phyloP scores from a whole-genome alignment of 768 basidiomycete species.

The Amanita jacksonii region DNA sequence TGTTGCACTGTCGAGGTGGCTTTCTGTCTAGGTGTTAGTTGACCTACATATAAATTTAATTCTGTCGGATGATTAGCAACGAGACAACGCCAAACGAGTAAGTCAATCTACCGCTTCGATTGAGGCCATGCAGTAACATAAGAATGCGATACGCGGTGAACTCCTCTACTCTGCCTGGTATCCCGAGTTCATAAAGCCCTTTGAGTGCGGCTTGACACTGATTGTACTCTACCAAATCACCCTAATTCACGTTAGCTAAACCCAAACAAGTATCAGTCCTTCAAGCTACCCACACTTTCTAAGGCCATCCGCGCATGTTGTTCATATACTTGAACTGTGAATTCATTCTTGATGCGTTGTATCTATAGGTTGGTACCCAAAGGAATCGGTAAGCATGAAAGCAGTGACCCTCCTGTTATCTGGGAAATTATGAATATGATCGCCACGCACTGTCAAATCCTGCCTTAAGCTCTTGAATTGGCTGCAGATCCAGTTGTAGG shows the following conservation, averaged over 20 bases:
- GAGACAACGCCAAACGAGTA: background rate
- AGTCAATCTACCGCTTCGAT: slow-evolving; percentile 74
- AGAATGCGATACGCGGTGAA: slow-evolving; percentile 97
- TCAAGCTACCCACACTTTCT: slow-evolving; percentile 52
- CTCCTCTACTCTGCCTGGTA: slow-evolving; percentile 89
- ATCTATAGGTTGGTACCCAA: slow-evolving; percentile 45
- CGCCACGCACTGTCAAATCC: slow-evolving; percentile 81
- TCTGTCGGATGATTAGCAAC: slow-evolving; percentile 37
- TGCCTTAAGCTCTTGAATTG: slow-evolving; percentile 98
- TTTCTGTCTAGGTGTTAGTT: slow-evolving; percentile 92
- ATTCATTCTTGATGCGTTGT: slow-evolving; percentile 97
- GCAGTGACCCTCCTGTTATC: background rate
- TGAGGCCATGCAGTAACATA: slow-evolving; percentile 89
- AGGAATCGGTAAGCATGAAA: slow-evolving; percentile 8
- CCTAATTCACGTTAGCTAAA: slow-evolving; percentile 39
- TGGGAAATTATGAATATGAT: background rate
- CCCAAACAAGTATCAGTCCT: slow-evolving; percentile 16
- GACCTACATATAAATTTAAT: slow-evolving; percentile 93
- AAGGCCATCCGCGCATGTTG: slow-evolving; percentile 97
- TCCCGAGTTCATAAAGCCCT: slow-evolving; percentile 85
- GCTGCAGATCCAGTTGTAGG: slow-evolving; percentile 89
- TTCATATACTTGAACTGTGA: slow-evolving; percentile 95
- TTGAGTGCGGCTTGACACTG: slow-evolving; percentile 91
- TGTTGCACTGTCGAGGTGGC: slow-evolving; percentile 70
- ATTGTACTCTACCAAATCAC: slow-evolving; percentile 98